Conservation (phyloP, 2,329 filamentous ascomycete species). For the Alternaria brassicicola region DNA sequence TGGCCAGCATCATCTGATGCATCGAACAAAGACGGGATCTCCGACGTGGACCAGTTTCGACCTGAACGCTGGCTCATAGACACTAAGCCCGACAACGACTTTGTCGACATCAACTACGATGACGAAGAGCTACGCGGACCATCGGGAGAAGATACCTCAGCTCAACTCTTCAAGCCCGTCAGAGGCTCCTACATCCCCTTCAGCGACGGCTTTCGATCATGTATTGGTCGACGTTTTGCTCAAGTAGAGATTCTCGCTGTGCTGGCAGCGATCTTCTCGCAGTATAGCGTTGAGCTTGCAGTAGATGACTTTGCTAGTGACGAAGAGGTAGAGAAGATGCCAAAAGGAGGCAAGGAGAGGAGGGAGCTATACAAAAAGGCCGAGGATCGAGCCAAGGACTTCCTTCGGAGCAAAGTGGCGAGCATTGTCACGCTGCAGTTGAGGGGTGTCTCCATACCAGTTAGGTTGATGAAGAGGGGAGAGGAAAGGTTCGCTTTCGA, state of each 20-base stretch:
- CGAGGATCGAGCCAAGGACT: slow-evolving; percentile 59
- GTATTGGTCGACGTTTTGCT: slow-evolving; percentile 62
- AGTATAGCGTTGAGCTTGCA: slow-evolving; percentile 72
- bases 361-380: slow-evolving; percentile 66
- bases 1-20: slow-evolving; percentile 63
- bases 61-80: slow-evolving; percentile 73
- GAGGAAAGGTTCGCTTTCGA: slow-evolving; percentile 66
- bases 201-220: slow-evolving; percentile 61
- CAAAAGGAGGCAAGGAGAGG: slow-evolving; percentile 55
- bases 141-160: slow-evolving; percentile 65
- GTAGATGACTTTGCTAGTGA: slow-evolving; percentile 58
- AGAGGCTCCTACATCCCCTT: slow-evolving; percentile 63
- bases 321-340: slow-evolving; percentile 49
- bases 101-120: slow-evolving; percentile 50
- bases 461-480: slow-evolving; percentile 72
- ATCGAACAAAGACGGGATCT: slow-evolving; percentile 28
- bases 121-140: slow-evolving; percentile 65
- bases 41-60: slow-evolving; percentile 70
- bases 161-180: slow-evolving; percentile 59
- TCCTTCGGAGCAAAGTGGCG: slow-evolving; percentile 61
- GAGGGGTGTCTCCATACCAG: slow-evolving; percentile 64
- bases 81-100: slow-evolving; percentile 26
- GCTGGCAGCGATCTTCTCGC: slow-evolving; percentile 59
- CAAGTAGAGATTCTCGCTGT: slow-evolving; percentile 63
- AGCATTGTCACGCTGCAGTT: slow-evolving; percentile 77